phyloP scores from a whole-genome alignment of 2,329 filamentous ascomycete species.

The Cytospora chrysosperma region DNA sequence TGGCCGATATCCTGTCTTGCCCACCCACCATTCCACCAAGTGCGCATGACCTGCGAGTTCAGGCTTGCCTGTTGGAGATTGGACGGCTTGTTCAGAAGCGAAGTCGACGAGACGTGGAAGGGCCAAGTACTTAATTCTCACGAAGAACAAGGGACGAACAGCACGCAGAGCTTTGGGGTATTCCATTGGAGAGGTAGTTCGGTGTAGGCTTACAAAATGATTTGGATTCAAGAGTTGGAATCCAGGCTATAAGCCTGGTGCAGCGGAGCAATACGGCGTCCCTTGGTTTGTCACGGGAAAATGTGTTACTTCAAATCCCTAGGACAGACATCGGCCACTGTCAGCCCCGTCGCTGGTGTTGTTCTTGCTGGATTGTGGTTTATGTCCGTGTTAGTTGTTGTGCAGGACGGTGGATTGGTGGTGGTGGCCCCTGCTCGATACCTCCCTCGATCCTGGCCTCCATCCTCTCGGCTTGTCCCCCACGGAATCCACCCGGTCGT shows the following conservation, averaged over 20 bases:
- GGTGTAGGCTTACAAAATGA: constrained; percentile 22
- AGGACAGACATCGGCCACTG: constrained; percentile 1
- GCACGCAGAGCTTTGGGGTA: neutral
- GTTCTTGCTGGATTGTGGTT: neutral
- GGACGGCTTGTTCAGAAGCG: constrained; percentile 3
- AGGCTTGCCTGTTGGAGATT: constrained; percentile 12
- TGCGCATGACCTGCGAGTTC: constrained; percentile 13
- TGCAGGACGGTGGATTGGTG: constrained; percentile 8
- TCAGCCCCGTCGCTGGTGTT: neutral
- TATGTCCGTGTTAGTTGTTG: constrained; percentile 1
- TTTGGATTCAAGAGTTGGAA: constrained; percentile 18
- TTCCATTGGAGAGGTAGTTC: neutral
- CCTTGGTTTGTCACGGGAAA: neutral
- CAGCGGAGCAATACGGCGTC: constrained; percentile 6
- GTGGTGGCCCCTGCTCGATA: constrained; percentile 17
- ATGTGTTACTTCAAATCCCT: neutral
- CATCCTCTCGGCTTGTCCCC: neutral
- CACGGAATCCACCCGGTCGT: neutral
- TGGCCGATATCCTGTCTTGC: constrained; percentile 17
- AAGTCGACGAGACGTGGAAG: neutral
- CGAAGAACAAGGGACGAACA: neutral
- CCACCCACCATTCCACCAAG: constrained; percentile 5
- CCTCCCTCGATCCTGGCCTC: neutral
- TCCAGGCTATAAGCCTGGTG: constrained; percentile 1
- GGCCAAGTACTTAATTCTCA: neutral